Percentiles rank a stretch among this genome's conserved stretches.
Evolutionary conservation across 805 yeast species (phyloP).

Genomic region (Lipomyces starkeyi): DNA sequence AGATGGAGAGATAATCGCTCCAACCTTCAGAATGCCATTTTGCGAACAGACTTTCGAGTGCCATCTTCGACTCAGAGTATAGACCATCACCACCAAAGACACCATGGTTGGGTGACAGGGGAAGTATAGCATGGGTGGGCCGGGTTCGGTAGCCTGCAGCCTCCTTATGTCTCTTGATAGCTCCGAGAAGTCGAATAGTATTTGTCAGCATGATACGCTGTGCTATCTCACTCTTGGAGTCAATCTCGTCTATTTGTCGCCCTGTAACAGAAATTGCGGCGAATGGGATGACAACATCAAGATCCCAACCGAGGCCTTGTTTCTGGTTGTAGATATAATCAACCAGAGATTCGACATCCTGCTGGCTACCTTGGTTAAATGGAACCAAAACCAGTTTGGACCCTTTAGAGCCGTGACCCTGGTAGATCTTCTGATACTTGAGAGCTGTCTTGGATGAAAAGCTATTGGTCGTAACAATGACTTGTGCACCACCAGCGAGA

Average conservation of each 20-base stretch:
- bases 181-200: slow-evolving; percentile 87
- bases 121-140: slow-evolving; percentile 96
- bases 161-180: slow-evolving; percentile 80
- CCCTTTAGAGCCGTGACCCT: slow-evolving; percentile 89
- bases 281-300: slow-evolving; percentile 93
- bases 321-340: slow-evolving; percentile 83
- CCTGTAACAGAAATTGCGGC: slow-evolving; percentile 99
- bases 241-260: slow-evolving; percentile 87
- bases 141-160: slow-evolving; percentile 80
- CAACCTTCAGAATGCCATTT: slow-evolving; percentile 98
- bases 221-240: slow-evolving; percentile 94
- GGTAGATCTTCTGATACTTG: slow-evolving; percentile 89
- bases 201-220: slow-evolving; percentile 98
- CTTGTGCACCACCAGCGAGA: slow-evolving; percentile 96
- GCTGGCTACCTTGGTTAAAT: slow-evolving; percentile 91
- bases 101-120: slow-evolving; percentile 98
- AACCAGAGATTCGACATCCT: slow-evolving; percentile 84
- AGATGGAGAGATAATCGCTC: slow-evolving; percentile 88
- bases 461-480: slow-evolving; percentile 92
- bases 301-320: slow-evolving; percentile 96
- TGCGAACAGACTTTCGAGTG: slow-evolving; percentile 93
- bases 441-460: slow-evolving; percentile 92
- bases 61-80: slow-evolving; percentile 94
- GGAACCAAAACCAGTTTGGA: slow-evolving; percentile 94
- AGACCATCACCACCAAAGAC: slow-evolving; percentile 97